These are phyloP conservation scores for Sporisorium iseilematis-ciliati DNA, from an alignment of 1,284 basidiomycete species.

Conservation along the genomic window DNA sequence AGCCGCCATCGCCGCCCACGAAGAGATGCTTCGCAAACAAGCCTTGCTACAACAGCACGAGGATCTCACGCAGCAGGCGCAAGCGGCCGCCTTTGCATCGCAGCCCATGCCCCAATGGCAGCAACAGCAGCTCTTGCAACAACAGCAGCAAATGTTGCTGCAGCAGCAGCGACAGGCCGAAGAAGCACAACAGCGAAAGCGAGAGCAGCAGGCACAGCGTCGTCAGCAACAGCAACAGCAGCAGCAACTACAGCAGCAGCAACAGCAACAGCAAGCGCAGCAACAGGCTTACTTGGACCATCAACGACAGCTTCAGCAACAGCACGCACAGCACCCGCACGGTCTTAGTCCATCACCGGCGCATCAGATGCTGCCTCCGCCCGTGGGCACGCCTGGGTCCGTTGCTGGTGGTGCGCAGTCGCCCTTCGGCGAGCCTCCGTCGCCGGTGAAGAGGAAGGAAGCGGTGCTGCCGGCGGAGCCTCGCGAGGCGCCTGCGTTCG, in stretches of 20 bases:
- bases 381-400: slow-evolving; percentile 7
- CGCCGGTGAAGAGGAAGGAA: slow-evolving; percentile 38
- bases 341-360: slow-evolving; percentile 17
- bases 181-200: slow-evolving; percentile 17
- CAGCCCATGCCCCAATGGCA: slow-evolving; percentile 39
- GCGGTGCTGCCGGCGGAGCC: slow-evolving; percentile 25
- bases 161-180: slow-evolving; percentile 28
- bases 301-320: slow-evolving; percentile 22
- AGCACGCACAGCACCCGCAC: slow-evolving; percentile 25
- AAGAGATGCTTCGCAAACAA: slow-evolving; percentile 32
- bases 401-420: background rate
- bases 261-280: slow-evolving; percentile 18
- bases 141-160: slow-evolving; percentile 33
- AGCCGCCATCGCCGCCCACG: slow-evolving; percentile 42
- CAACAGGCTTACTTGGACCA: slow-evolving; percentile 29
- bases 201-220: slow-evolving; percentile 14
- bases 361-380: slow-evolving; percentile 32
- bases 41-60: slow-evolving; percentile 30
- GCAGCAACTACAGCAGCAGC: slow-evolving; percentile 27
- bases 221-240: slow-evolving; percentile 28
- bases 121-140: slow-evolving; percentile 38
- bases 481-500: slow-evolving; percentile 11
- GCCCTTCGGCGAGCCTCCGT: slow-evolving; percentile 24
- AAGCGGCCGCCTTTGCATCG: slow-evolving; percentile 25
- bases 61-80: slow-evolving; percentile 29